Percentiles rank a stretch among this genome's conserved stretches.
These are phyloP conservation scores for Lactifluus rugatus DNA, from an alignment of 768 basidiomycete genomes.

Conservation along the genomic window DNA sequence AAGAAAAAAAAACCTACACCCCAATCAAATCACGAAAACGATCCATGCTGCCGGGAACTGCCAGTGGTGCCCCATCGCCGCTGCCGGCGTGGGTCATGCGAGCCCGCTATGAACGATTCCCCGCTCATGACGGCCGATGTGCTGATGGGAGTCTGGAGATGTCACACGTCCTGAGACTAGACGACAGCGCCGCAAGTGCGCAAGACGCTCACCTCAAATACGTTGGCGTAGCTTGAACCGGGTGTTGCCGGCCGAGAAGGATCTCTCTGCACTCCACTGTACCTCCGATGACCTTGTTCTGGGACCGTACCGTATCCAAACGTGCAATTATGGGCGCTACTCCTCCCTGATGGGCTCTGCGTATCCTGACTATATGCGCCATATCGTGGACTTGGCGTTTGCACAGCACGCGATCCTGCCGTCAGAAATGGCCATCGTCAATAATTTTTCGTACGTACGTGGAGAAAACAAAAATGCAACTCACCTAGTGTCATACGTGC, in stretches of 20 bases:
- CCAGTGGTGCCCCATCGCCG: constrained; percentile 5
- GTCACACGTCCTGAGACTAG: neutral
- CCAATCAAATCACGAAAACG: constrained; percentile 10
- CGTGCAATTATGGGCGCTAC: constrained; percentile 11
- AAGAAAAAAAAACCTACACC: neutral
- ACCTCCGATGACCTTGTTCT: constrained; percentile 17
- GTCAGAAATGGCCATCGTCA: neutral
- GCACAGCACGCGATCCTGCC: constrained; percentile 8
- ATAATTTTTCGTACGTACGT: neutral
- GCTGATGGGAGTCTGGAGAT: constrained; percentile 7
- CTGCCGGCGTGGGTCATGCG: constrained; percentile 16
- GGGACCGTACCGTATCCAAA: constrained; percentile 12
- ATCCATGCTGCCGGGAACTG: constrained; percentile 12
- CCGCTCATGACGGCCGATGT: constrained; percentile 18
- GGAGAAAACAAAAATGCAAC: neutral
- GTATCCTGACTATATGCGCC: constrained; percentile 7
- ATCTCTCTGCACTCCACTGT: constrained; percentile 15
- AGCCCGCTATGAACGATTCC: constrained; percentile 9
- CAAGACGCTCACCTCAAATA: constrained; percentile 18
- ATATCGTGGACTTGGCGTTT: constrained; percentile 13
- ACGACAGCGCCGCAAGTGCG: neutral
- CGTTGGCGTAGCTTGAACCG: constrained; percentile 13
- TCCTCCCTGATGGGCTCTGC: constrained; percentile 14
- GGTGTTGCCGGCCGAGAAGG: constrained; percentile 17
- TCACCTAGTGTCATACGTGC: constrained; percentile 11